Conservation (phyloP, 2,329 filamentous ascomycete genomes). For the Xylariaceae sp. region DNA sequence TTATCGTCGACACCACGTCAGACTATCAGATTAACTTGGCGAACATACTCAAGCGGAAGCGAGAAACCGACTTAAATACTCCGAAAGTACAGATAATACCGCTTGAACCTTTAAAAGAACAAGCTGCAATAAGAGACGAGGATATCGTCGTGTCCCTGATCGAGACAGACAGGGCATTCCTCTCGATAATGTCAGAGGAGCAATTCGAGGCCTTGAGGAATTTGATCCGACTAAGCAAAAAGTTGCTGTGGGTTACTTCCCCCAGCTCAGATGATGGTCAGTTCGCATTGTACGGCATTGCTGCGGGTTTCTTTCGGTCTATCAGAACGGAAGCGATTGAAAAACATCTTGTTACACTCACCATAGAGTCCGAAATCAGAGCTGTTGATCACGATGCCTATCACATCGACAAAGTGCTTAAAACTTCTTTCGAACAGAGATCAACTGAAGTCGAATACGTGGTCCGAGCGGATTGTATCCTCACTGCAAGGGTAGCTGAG, state of each 20-base stretch:
- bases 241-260: constrained; percentile 27
- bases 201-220: constrained; percentile 20
- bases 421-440: constrained; percentile 12
- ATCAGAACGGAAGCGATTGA: constrained; percentile 26
- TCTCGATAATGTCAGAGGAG: constrained; percentile 21
- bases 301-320: constrained; percentile 26
- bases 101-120: no score
- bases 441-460: constrained; percentile 18
- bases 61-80: no score
- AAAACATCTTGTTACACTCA: constrained; percentile 21
- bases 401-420: constrained; percentile 17
- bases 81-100: no score
- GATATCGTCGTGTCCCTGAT: constrained; percentile 23
- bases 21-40: no score
- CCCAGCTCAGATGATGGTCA: constrained; percentile 13
- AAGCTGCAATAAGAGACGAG: no score
- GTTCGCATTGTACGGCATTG: constrained; percentile 19
- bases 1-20: constrained; percentile 16
- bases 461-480: constrained; percentile 11
- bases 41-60: no score
- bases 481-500: constrained; percentile 11
- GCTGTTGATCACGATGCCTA: constrained; percentile 1
- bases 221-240: constrained; percentile 16
- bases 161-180: constrained; percentile 22
- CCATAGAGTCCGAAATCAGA: constrained; percentile 14